Conservation (phyloP, 805 yeast species). For the Ascoidea rubescens region DNA sequence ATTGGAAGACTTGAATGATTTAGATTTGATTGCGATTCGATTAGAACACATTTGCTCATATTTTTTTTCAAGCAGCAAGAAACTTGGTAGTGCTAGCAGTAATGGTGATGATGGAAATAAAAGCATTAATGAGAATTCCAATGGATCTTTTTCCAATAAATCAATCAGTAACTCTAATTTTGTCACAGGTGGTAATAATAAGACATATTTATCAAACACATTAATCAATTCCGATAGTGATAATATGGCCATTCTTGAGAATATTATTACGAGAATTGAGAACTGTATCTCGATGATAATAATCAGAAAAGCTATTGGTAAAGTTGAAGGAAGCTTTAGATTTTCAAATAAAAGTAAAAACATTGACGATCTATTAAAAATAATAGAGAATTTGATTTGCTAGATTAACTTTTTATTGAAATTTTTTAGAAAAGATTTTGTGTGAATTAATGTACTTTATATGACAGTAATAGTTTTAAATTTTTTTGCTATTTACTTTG, state of each 20-base stretch:
- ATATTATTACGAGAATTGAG: constrained; percentile 57
- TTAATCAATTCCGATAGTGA: constrained; percentile 18
- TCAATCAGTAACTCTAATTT: no score
- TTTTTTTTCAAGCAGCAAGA: constrained; percentile 27
- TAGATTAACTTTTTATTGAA: no score
- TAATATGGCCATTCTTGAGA: constrained; percentile 42
- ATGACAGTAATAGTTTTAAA: no score
- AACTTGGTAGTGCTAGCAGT: constrained; percentile 13
- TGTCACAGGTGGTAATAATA: neutral
- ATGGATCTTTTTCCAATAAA: no score
- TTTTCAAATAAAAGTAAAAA: no score
- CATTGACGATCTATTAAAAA: neutral
- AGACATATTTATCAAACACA: no score
- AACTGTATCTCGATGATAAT: constrained; percentile 32
- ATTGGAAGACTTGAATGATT: constrained; percentile 29
- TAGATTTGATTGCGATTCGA: constrained; percentile 40
- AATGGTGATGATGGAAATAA: constrained; percentile 4
- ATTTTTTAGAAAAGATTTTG: no score
- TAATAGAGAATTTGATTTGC: no score
- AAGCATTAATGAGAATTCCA: neutral
- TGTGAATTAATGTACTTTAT: no score
- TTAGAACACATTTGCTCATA: constrained; percentile 45
- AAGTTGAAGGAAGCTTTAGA: neutral
- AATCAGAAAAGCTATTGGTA: constrained; percentile 21
- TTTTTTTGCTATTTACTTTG: no score